Evolutionary conservation across 345 rosid species (phyloP), one percentile per base, ranked within the genome.

Genomic region (Populus deltoides): DNA sequence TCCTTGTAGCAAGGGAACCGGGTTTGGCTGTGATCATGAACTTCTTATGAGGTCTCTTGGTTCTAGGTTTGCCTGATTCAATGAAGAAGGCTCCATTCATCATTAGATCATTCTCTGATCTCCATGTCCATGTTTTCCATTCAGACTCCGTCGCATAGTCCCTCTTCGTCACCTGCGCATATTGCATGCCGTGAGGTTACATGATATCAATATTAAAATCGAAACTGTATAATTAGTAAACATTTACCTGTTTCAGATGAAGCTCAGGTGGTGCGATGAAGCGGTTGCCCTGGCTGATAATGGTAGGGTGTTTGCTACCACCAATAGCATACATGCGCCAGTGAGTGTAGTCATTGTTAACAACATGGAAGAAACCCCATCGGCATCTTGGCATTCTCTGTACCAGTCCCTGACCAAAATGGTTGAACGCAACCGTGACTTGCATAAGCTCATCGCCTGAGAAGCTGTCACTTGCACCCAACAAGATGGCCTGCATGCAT

Each of bases 371-470:
- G 82, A 82, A 82, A 63, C 85, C 85, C 85, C 82, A 82, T 66
- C 85, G 55, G 77, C 85, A 82, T 71, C 85, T 82, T 8, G 85
- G 85, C 85, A 82, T 82, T 55, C 85, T 75, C 70, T 82, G 85
- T 27, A 82, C 82, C 7, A 82, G 71, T 24, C 85, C 85, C 35
- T 82, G 85, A 24, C 85, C 85, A 36, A 82, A 82, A 78, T 82
- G 85, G 61, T 82, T 82, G 79, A 70, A 82, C 18, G 85, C 85
- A 10, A 82, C 38, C 0, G 85, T 82, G 33, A 82, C 79, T 57
- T 82, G 85, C 85, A 82, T 78, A 1, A 70, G 59, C 49, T 82
- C 63, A 72, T 82, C 85, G 2, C 77, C 77, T 1, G 85, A 45
- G 36, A 36, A 78, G 61, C 66, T 71, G 43, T 82, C 85, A 67